A percentile compares a stretch with the other conserved stretches of the same genome.
Evolutionary conservation across 129 eudicot species (phyloP).

Genomic region (Daucus carota): DH1_v3.0 NC_030388.2:19719501-19720000

Average conservation of each 20-base stretch:
- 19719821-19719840: background rate
- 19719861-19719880: background rate
- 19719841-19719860: background rate
- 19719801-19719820: background rate
- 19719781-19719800: background rate
- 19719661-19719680: no score
- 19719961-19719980: background rate
- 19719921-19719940: background rate
- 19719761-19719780: background rate
- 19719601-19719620: no score
- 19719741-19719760: background rate
- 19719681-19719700: no score
- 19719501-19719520: no score
- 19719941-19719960: background rate
- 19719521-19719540: no score
- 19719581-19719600: no score
- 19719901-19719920: background rate
- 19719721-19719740: no score
- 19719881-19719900: background rate
- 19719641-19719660: no score
- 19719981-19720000: background rate
- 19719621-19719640: no score
- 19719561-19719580: no score
- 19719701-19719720: no score
- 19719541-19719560: no score